These are phyloP conservation scores for Colletotrichum truncatum DNA, from an alignment of 2,329 filamentous ascomycete genomes.

Conservation along the genomic window DNA sequence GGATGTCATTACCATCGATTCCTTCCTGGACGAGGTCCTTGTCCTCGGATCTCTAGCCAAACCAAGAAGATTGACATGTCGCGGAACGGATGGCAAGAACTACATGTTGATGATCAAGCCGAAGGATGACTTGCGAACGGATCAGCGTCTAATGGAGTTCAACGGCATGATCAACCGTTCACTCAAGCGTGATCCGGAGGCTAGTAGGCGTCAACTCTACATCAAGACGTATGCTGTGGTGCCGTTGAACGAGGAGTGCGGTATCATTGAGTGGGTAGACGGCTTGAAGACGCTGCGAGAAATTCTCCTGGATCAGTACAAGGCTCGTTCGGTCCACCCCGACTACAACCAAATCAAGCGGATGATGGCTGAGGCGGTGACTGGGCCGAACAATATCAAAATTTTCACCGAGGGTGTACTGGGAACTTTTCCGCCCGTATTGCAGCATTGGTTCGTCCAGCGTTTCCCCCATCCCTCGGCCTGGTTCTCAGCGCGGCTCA, in stretches of 20 bases:
- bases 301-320: conserved; percentile 83
- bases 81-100: conserved; percentile 86
- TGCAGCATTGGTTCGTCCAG: conserved; percentile 95
- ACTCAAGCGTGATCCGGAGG: conserved; percentile 89
- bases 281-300: conserved; percentile 94
- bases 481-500: conserved; percentile 90
- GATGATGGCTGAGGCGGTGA: conserved; percentile 70
- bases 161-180: conserved; percentile 98
- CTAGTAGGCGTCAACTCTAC: conserved; percentile 88
- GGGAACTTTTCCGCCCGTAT: conserved; percentile 78
- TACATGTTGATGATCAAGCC: conserved; percentile 97
- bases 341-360: conserved; percentile 75
- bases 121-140: conserved; percentile 96
- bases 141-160: conserved; percentile 99
- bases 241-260: conserved; percentile 96
- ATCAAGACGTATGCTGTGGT: conserved; percentile 98
- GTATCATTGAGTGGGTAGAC: conserved; percentile 98
- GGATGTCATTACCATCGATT: conserved; percentile 83
- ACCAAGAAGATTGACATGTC: conserved; percentile 86
- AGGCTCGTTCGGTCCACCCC: conserved; percentile 73
- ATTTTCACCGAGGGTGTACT: conserved; percentile 76
- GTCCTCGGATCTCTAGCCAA: conserved; percentile 92
- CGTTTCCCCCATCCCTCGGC: conserved; percentile 92
- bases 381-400: conserved; percentile 66
- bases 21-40: conserved; percentile 87